A percentile compares a stretch with the other conserved stretches of the same genome.
Conservation (phyloP, 2,329 filamentous ascomycete genomes). For the Hymenoscyphus fraxineus region DNA sequence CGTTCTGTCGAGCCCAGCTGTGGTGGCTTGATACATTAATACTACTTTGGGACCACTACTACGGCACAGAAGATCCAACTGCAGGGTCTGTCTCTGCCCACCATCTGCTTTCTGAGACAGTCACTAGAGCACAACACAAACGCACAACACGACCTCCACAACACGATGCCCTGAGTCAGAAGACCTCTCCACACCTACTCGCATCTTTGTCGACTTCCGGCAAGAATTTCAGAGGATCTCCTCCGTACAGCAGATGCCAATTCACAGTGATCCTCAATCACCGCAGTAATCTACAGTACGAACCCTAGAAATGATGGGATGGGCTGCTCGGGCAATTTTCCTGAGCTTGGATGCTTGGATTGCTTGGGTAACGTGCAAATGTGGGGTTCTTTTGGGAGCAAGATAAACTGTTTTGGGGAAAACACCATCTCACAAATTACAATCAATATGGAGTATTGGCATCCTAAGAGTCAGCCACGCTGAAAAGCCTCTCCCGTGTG, state of each 20-base stretch:
- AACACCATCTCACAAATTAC: background rate
- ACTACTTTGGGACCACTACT: background rate
- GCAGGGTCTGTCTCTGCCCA: background rate
- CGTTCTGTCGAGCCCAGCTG: background rate
- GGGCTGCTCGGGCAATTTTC: too few species aligned
- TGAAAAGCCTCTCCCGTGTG: background rate
- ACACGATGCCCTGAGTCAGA: background rate
- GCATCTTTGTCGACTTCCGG: background rate
- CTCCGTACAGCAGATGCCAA: background rate
- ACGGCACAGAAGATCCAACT: background rate
- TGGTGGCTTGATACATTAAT: background rate
- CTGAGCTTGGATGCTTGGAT: background rate
- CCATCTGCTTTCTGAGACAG: background rate
- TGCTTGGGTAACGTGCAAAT: background rate
- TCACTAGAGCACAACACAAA: background rate
- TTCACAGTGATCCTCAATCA: background rate
- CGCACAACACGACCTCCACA: background rate
- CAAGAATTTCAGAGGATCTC: background rate
- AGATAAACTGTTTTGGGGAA: background rate
- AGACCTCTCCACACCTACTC: background rate
- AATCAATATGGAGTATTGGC: background rate
- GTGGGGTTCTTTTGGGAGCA: background rate
- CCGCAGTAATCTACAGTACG: too few species aligned
- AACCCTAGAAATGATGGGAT: too few species aligned
- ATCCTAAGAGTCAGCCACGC: background rate